These are phyloP conservation scores for Diutina mesorugosa DNA, from an alignment of 1,139 yeast genomes.

Conservation along the genomic window DNA sequence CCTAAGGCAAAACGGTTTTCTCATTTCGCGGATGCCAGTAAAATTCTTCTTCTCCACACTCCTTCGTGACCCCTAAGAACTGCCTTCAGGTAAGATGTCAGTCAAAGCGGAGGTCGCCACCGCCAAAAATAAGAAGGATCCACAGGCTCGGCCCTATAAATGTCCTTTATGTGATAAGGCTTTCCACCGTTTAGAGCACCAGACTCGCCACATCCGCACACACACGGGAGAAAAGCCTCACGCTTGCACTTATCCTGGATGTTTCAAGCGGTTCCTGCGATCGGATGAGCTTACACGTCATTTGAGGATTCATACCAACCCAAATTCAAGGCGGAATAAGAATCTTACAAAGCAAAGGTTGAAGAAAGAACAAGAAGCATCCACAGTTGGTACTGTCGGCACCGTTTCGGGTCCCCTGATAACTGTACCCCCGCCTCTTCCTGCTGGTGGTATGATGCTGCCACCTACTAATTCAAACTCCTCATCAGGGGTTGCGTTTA, in stretches of 20 bases:
- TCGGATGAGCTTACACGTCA: conserved; percentile 63
- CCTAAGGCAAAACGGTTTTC: not conserved
- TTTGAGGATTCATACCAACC: conserved; percentile 49
- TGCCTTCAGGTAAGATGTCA: not conserved
- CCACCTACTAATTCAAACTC: not conserved
- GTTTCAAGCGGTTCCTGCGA: conserved; percentile 53
- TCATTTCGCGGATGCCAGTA: not conserved
- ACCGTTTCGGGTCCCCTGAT: not conserved
- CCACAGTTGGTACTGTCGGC: not conserved
- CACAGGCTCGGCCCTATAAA: conserved; percentile 31
- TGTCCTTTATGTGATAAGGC: conserved; percentile 53
- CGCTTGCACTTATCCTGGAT: conserved; percentile 55
- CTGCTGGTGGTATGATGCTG: not conserved
- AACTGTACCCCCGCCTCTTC: not conserved
- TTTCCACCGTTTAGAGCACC: conserved; percentile 53
- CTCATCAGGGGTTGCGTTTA: not conserved
- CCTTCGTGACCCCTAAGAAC: not conserved
- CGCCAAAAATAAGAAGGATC: conserved; percentile 8
- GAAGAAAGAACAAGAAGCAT: not conserved
- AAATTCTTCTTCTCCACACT: not conserved
- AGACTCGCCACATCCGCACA: conserved; percentile 58
- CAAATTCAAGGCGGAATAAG: conserved; percentile 15
- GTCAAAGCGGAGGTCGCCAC: conserved; percentile 2
- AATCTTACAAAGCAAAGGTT: not conserved
- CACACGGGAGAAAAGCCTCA: conserved; percentile 72